A percentile compares a stretch with the other conserved stretches of the same genome.
These are phyloP conservation scores for Ophryocystis elektroscirrha DNA, from an alignment of 169 alveolate species.

Conservation along the genomic window DNA sequence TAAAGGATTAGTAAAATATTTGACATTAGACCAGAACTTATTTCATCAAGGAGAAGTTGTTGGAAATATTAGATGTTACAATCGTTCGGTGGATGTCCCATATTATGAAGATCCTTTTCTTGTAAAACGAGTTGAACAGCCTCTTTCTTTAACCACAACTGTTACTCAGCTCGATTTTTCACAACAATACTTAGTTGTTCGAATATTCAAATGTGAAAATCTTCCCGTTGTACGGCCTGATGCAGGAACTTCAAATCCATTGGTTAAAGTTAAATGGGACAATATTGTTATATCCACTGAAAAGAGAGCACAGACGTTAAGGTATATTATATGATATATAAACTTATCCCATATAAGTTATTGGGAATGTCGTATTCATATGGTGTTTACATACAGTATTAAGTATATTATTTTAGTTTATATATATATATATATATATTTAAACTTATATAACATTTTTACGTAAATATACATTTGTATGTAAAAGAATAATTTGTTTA, in stretches of 20 bases:
- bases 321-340: too few relatives aligned
- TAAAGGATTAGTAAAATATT: conserved; percentile 23
- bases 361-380: too few relatives aligned
- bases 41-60: conserved; percentile 28
- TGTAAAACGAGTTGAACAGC: conserved; percentile 22
- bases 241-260: conserved; percentile 28
- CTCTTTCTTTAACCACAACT: conserved; percentile 30
- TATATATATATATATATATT: too few relatives aligned
- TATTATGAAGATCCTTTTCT: conserved; percentile 17
- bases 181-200: conserved; percentile 27
- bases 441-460: too few relatives aligned
- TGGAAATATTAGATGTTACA: conserved; percentile 27
- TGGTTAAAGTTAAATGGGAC: conserved; percentile 26
- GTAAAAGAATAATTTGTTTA: too few relatives aligned
- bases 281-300: not conserved
- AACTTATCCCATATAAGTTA: too few relatives aligned
- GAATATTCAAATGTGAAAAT: conserved; percentile 30
- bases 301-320: not conserved
- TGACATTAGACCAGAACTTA: conserved; percentile 19
- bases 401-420: too few relatives aligned
- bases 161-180: conserved; percentile 26
- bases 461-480: too few relatives aligned
- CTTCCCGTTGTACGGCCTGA: conserved; percentile 29
- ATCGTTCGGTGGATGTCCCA: conserved; percentile 25
- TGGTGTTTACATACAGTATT: too few relatives aligned